Conservation (phyloP, 495 filamentous ascomycete species). For the Chaetomium fimeti region DNA sequence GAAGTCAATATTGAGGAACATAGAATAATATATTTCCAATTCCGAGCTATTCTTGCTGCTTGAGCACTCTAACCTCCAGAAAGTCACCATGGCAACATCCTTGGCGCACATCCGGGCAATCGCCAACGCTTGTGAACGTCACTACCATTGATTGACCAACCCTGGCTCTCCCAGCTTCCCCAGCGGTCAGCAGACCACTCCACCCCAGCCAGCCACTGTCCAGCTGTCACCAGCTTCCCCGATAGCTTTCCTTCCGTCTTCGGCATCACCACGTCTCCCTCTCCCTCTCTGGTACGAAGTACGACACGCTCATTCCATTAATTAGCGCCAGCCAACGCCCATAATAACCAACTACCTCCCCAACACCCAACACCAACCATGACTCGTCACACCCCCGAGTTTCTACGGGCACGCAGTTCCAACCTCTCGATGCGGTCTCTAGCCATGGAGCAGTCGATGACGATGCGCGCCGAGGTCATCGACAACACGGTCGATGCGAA, state of each 20-base stretch:
- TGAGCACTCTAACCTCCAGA: no score
- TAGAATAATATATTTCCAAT: neutral
- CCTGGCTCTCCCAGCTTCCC: neutral
- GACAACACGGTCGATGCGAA: constrained; percentile 35
- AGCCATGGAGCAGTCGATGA: constrained; percentile 28
- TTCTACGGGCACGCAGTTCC: constrained; percentile 42
- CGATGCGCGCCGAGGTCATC: constrained; percentile 9
- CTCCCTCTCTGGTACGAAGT: no score
- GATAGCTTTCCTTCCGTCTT: neutral
- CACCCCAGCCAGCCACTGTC: neutral
- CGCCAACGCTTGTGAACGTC: neutral
- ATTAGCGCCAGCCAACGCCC: neutral
- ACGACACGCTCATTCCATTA: neutral
- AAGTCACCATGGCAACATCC: neutral
- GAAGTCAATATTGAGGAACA: no score
- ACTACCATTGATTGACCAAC: no score
- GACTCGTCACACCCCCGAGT: constrained; percentile 45
- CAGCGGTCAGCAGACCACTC: neutral
- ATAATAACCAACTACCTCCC: neutral
- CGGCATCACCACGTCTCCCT: constrained; percentile 3
- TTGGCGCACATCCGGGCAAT: neutral
- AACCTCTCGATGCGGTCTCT: constrained; percentile 42
- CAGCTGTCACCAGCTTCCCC: neutral
- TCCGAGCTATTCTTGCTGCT: no score
- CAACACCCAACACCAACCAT: constrained; percentile 24